phyloP scores from a whole-genome alignment of 331 rosid genomes.

The Saraca asoca region DNA sequence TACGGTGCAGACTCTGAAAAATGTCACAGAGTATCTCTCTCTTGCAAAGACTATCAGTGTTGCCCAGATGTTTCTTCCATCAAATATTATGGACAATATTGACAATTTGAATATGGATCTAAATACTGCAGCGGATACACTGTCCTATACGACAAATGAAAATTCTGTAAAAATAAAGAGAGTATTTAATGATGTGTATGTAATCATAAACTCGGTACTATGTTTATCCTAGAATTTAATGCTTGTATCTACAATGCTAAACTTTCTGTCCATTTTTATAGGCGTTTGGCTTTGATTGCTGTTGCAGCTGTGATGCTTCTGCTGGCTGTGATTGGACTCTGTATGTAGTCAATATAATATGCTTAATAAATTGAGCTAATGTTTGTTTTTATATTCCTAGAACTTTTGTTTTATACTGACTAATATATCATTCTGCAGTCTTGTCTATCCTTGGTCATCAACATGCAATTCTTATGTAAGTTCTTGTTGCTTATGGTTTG shows the following conservation, averaged over 20 bases:
- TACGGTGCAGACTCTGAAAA: constrained; percentile 73
- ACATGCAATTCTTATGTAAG: constrained; percentile 90
- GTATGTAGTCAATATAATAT: constrained; percentile 46
- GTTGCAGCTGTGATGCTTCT: constrained; percentile 87
- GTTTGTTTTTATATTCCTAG: neutral
- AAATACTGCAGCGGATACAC: constrained; percentile 74
- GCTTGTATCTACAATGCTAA: constrained; percentile 31
- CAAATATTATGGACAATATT: constrained; percentile 72
- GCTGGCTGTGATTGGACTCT: constrained; percentile 76
- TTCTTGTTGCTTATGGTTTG: constrained; percentile 28
- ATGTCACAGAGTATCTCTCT: constrained; percentile 86
- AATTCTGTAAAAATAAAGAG: constrained; percentile 64
- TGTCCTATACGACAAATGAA: constrained; percentile 61
- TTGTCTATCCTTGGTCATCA: constrained; percentile 76
- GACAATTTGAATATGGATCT: constrained; percentile 75
- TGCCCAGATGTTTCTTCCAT: constrained; percentile 75
- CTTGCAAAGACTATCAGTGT: constrained; percentile 89
- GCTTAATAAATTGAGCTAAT: neutral
- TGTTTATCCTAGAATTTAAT: constrained; percentile 23
- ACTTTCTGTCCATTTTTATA: constrained; percentile 40
- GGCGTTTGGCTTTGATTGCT: constrained; percentile 70
- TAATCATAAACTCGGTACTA: constrained; percentile 25
- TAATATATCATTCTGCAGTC: constrained; percentile 50
- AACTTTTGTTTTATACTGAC: constrained; percentile 30
- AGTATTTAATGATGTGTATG: constrained; percentile 78